Conservation (phyloP, 148 eudicot genomes). For the Nepenthes gracilis region DNA sequence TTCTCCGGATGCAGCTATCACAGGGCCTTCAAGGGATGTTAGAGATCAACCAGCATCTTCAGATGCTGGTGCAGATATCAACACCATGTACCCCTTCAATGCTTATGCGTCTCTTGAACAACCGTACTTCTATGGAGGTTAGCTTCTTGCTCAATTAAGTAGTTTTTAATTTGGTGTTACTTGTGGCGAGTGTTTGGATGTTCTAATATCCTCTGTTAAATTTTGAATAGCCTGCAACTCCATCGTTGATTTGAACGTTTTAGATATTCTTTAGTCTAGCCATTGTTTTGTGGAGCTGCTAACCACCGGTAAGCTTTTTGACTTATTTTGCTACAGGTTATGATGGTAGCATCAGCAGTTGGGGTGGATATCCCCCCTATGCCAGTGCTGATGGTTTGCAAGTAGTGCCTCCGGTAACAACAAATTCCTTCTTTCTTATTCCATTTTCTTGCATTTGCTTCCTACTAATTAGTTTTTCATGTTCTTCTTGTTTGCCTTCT, state of each 20-base stretch:
- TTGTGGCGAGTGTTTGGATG: background rate
- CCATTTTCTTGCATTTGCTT: background rate
- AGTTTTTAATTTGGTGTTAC: background rate
- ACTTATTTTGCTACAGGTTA: slow-evolving; percentile 42
- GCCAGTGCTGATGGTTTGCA: slow-evolving; percentile 73
- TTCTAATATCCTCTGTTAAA: background rate
- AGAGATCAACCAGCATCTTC: slow-evolving; percentile 42
- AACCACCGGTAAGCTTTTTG: background rate
- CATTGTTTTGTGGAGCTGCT: too few species aligned
- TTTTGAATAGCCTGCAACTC: too few species aligned
- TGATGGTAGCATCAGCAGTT: slow-evolving; percentile 45
- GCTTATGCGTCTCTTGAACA: slow-evolving; percentile 55
- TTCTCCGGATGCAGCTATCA: slow-evolving; percentile 52
- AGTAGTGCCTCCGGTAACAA: slow-evolving; percentile 84
- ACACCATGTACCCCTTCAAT: slow-evolving; percentile 32
- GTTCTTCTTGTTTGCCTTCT: background rate
- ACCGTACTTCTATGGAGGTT: slow-evolving; percentile 80
- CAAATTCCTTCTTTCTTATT: background rate
- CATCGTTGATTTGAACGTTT: background rate
- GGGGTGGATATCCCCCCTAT: slow-evolving; percentile 81
- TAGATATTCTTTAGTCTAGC: background rate
- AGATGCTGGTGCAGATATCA: slow-evolving; percentile 37
- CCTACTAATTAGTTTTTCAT: background rate
- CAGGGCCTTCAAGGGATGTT: slow-evolving; percentile 44
- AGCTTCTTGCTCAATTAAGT: slow-evolving; percentile 9